Base-by-base conservation (phyloP, 176 grass and related monocot genomes). In the Puccinellia tenuiflora region DNA sequence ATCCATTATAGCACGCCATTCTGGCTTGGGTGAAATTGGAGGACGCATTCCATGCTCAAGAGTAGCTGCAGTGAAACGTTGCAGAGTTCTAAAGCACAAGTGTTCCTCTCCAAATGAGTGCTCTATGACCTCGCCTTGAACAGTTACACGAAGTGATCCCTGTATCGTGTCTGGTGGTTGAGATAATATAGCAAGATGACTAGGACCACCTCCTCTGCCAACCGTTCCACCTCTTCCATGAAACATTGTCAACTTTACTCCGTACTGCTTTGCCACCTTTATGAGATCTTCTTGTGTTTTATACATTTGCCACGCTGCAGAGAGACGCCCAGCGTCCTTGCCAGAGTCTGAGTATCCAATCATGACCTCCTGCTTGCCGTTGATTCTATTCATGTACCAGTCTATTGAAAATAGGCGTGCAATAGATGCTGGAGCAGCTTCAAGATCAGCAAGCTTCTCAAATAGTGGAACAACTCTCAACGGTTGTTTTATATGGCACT, bases 311-410 rank as follows among this genome's bases (percentile, higher is more conserved):
- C 96, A 99, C 3, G 96, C 96, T 71, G 96, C 96, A 86, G 96
- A 90, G 30, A 99, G 84, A 84, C 96, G 92, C 7, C 96, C 96
- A 4, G 96, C 96, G 61, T 99, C 96, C 90, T 99, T 99, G 9
- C 96, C 96, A 80, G 93, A 99, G 79, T 99, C 96, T 38, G 96
- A 99, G 64, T 99, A 99, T 82, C 96, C 96, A 70, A 99, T 92
- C 96, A 99, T 99, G 38, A 99, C 96, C 83, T 99, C 96, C 79
- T 96, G 96, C 64, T 99, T 99, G 48, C 96, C 93, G 34, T 89
- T 90, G 38, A 99, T 99, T 73, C 96, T 91, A 74, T 91, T 90
- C 89, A 85, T 94, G 77, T 99, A 99, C 87, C 92, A 99, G 71
- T 99, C 93, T 78, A 99, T 94, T 38, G 92, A 93, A 80, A 99